Percentiles rank a stretch among this genome's conserved stretches.
Evolutionary conservation across 305 asterid genomes (phyloP).

Genomic region (Nicotiana rustica): DNA sequence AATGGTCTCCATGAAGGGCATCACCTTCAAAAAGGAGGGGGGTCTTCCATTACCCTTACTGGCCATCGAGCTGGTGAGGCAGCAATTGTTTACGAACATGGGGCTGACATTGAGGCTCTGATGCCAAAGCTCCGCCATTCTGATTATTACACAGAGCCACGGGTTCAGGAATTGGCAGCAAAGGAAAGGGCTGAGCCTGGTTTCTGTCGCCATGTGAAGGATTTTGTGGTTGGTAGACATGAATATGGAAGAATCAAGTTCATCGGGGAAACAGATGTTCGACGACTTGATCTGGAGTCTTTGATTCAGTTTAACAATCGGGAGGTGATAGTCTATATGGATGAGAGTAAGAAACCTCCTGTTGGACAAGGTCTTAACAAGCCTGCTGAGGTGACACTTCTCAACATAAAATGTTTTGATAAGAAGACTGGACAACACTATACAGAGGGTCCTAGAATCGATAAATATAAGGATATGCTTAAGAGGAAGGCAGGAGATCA

Average conservation of each 20-base stretch:
- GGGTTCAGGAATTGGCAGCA: slow-evolving; percentile 57
- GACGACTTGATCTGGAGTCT: slow-evolving; percentile 65
- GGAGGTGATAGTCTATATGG: slow-evolving; percentile 65
- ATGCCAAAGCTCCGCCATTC: slow-evolving; percentile 66
- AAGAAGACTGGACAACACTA: slow-evolving; percentile 60
- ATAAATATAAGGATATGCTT: slow-evolving; percentile 58
- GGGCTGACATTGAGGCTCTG: slow-evolving; percentile 87
- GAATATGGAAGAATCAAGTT: slow-evolving; percentile 70
- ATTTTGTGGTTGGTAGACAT: slow-evolving; percentile 70
- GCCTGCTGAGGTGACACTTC: slow-evolving; percentile 69
- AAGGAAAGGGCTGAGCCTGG: slow-evolving; percentile 74
- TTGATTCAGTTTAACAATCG: slow-evolving; percentile 61
- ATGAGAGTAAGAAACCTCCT: slow-evolving; percentile 63
- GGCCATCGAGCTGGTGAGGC: slow-evolving; percentile 98
- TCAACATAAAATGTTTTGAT: slow-evolving; percentile 66
- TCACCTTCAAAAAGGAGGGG: slow-evolving; percentile 60
- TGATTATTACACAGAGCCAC: slow-evolving; percentile 64
- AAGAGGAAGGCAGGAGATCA: slow-evolving; percentile 57
- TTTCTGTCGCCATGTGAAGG: slow-evolving; percentile 60
- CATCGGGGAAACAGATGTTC: slow-evolving; percentile 68
- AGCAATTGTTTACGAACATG: slow-evolving; percentile 88
- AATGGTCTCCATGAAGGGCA: slow-evolving; percentile 57
- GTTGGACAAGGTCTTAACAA: slow-evolving; percentile 67
- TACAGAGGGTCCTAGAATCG: slow-evolving; percentile 56
- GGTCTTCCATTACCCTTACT: slow-evolving; percentile 74